phyloP scores from a whole-genome alignment of 78 protist genomes.

The Salpingoeca rosetta region DNA sequence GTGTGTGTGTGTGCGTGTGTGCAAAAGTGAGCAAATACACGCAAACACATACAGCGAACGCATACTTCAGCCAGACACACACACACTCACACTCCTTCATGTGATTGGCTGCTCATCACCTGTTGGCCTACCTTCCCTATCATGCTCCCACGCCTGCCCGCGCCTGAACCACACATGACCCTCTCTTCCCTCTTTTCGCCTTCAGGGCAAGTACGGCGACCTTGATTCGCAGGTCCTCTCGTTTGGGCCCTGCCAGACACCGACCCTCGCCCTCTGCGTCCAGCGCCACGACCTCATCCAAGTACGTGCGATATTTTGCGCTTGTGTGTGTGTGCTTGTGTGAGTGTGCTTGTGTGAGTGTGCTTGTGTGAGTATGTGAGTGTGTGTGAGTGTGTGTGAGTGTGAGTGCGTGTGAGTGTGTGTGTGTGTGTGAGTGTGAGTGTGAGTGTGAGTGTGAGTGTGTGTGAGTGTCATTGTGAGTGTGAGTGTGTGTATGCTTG shows the following conservation, averaged over 20 bases:
- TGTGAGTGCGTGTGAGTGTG: too few relatives aligned
- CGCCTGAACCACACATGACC: background rate
- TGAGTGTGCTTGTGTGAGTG: too few relatives aligned
- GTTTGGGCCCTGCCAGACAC: conserved; percentile 73
- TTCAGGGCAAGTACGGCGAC: conserved; percentile 4
- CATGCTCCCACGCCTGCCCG: background rate
- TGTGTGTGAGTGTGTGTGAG: too few relatives aligned
- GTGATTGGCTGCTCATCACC: background rate
- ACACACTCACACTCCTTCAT: conserved; percentile 11
- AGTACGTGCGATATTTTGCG: background rate
- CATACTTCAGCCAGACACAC: background rate
- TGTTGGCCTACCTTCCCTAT: background rate
- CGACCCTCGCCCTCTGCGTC: conserved; percentile 49
- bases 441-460: too few relatives aligned
- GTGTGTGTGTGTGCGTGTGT: too few relatives aligned
- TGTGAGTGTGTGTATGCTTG: too few relatives aligned
- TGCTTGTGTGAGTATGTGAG: too few relatives aligned
- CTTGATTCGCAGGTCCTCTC: conserved; percentile 14
- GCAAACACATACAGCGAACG: background rate
- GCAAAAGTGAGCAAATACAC: background rate
- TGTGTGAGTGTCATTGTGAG: too few relatives aligned
- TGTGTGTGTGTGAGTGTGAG: too few relatives aligned
- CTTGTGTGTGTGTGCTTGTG: too few relatives aligned
- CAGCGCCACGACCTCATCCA: conserved; percentile 25
- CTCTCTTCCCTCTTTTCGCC: background rate